Base-by-base conservation (phyloP, 148 eudicot species). In the Agrostemma githago region DNA sequence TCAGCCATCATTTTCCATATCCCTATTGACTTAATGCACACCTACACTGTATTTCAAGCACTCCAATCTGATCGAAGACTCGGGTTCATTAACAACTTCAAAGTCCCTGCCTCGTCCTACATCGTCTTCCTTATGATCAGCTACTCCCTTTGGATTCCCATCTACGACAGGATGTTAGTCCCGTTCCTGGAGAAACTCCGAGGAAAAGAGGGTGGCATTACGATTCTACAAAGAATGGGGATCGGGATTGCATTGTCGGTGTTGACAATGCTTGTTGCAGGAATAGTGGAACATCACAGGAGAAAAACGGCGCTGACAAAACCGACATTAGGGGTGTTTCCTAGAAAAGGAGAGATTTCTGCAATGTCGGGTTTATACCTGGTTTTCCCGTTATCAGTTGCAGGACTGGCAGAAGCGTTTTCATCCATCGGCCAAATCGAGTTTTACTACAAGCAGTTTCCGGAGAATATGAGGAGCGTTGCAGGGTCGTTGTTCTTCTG, bases 401-500 rank as follows among this genome's bases (percentile, higher is more conserved):
- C 83, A 3, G 97, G 98, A 2, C 61, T 93, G 20, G 86, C 91
- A 0, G 98, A 91, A 80, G 90, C 87, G 8, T 92, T 94, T 72
- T 73, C 74, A 70, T 68, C 86, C 0, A 77, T 94, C 2, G 97
- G 96, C 0, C 90, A 89, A 60, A 83, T 89, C 0, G 98, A 94
- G 77, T 90, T 94, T 40, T 94, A 87, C 83, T 94, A 94, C 84
- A 94, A 92, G 78, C 88, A 94, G 81, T 92, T 94, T 68, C 98
- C 97, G 1, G 97, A 94, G 80, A 94, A 90, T 61, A 92, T 94
- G 98, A 92, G 96, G 79, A 89, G 96, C 76, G 51, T 94, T 12
- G 97, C 84, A 3, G 97, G 90, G 5, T 80, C 98, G 0, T 81
- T 90, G 15, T 84, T 81, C 86, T 92, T 83, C 56, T 83, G 83